Evolutionary conservation across 352 stramenopile genomes (phyloP).

Genomic region (Phytopythium montanum): DNA sequence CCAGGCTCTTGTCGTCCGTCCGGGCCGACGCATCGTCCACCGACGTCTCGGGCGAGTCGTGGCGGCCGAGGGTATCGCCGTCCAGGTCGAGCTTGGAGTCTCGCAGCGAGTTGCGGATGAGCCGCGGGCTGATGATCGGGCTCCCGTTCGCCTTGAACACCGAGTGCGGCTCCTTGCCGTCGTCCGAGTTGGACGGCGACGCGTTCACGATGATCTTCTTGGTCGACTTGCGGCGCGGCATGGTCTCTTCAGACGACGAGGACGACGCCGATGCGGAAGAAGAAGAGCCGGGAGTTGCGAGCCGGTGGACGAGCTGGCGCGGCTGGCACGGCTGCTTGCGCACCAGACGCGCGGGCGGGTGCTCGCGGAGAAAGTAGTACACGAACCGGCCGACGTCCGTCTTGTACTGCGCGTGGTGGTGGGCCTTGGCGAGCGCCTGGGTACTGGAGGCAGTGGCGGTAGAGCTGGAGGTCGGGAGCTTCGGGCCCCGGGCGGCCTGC

Average conservation of each 20-base stretch:
- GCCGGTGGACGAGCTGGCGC: slow-evolving; percentile 11
- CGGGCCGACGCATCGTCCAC: neutral
- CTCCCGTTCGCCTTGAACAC: slow-evolving; percentile 59
- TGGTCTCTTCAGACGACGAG: slow-evolving; percentile 13
- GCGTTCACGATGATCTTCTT: slow-evolving; percentile 45
- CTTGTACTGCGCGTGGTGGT: slow-evolving; percentile 18
- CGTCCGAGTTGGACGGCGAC: slow-evolving; percentile 17
- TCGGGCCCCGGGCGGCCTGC: slow-evolving; percentile 2
- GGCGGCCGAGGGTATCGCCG: slow-evolving; percentile 25
- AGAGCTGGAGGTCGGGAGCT: slow-evolving; percentile 19
- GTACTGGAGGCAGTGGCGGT: no score
- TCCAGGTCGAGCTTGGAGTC: slow-evolving; percentile 52
- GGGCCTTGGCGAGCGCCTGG: neutral
- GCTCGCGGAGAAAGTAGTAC: slow-evolving; percentile 30
- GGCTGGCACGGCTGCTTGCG: slow-evolving; percentile 9
- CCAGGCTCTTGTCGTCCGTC: neutral
- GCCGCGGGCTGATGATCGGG: slow-evolving; percentile 63
- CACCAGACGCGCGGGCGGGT: slow-evolving; percentile 10
- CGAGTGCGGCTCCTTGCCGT: slow-evolving; percentile 35
- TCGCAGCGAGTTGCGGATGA: slow-evolving; percentile 59
- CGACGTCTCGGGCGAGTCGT: slow-evolving; percentile 17
- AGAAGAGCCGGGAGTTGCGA: slow-evolving; percentile 10
- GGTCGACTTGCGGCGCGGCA: slow-evolving; percentile 55
- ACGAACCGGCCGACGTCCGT: slow-evolving; percentile 30
- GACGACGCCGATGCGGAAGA: no score